Percentiles rank a stretch among this genome's conserved stretches.
phyloP scores from a whole-genome alignment of 176 grass and related monocot species.

The Guadua angustifolia region DNA sequence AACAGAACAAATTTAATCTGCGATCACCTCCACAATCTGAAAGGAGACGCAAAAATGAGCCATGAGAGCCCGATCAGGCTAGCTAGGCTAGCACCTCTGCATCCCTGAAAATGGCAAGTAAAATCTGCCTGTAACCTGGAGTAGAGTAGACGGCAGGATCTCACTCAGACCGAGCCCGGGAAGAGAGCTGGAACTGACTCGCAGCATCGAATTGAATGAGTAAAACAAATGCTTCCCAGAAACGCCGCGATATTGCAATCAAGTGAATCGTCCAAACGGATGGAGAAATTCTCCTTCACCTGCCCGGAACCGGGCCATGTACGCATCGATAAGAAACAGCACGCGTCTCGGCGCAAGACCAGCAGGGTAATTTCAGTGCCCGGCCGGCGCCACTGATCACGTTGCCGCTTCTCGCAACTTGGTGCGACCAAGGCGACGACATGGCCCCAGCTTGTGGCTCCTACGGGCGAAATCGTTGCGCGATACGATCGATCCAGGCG shows the following conservation, averaged over 20 bases:
- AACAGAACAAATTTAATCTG: conserved; percentile 20
- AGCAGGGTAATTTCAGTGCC: neutral
- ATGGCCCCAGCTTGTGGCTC: neutral
- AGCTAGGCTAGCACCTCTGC: neutral
- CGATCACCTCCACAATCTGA: conserved; percentile 9
- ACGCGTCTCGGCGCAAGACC: conserved; percentile 11
- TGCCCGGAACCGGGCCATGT: neutral
- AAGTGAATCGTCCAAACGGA: conserved; percentile 26
- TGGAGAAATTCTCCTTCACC: neutral
- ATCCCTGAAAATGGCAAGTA: conserved; percentile 26
- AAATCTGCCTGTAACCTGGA: neutral
- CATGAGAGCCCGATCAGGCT: neutral
- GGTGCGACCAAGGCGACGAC: neutral
- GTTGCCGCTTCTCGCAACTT: neutral
- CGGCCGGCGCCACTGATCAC: neutral
- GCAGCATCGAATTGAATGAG: conserved; percentile 49
- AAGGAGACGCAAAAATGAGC: neutral
- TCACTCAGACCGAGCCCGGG: neutral
- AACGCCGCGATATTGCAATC: conserved; percentile 26
- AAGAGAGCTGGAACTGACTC: neutral
- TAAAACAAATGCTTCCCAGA: conserved; percentile 38
- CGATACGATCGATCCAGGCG: conserved; percentile 13
- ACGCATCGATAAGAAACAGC: neutral
- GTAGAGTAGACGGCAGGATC: neutral
- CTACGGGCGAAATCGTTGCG: conserved; percentile 5